Evolutionary conservation across 129 eudicot species (phyloP), one percentile per base, ranked within the genome.

Genomic region (Lactuca saligna): DNA sequence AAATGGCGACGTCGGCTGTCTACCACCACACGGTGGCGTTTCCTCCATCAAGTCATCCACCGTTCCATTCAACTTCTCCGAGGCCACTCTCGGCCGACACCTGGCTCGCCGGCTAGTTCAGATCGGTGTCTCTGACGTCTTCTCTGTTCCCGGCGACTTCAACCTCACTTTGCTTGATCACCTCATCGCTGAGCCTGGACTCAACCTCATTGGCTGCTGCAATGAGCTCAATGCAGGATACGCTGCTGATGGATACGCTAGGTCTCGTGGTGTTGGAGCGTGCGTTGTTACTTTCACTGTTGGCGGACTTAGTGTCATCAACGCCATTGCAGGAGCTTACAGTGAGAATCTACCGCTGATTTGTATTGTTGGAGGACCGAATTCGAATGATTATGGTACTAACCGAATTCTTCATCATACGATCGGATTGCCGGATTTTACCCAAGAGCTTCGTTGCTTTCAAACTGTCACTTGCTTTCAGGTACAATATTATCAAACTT

Each of bases 161-260:
- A 25, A 25, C 29, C 29, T 25, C 29, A 1, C 29, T 25, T 25
- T 25, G 29, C 29, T 25, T 25, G 29, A 25, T 1, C 2, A 25
- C 29, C 29, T 25, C 29, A 1, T 25, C 29, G 29, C 29, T 25
- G 29, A 25, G 29, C 29, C 29, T 25, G 29, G 87, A 5, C 95
- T 87, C 42, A 78, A 84, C 12, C 34, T 80, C 0, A 39, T 87
- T 41, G 95, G 95, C 42, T 87, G 95, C 29, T 87, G 95, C 57
- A 87, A 87, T 59, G 90, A 87, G 74, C 95, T 87, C 61, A 87
- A 87, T 62, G 95, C 95, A 1, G 95, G 95, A 3, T 87, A 87
- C 64, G 95, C 95, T 0, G 90, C 95, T 4, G 95, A 87, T 20
- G 95, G 95, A 2, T 87, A 79, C 66, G 95, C 89, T 5, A 69